These are phyloP conservation scores for Beauveria rudraprayagi DNA, from an alignment of 2,329 filamentous ascomycete species.

Conservation along the genomic window DNA sequence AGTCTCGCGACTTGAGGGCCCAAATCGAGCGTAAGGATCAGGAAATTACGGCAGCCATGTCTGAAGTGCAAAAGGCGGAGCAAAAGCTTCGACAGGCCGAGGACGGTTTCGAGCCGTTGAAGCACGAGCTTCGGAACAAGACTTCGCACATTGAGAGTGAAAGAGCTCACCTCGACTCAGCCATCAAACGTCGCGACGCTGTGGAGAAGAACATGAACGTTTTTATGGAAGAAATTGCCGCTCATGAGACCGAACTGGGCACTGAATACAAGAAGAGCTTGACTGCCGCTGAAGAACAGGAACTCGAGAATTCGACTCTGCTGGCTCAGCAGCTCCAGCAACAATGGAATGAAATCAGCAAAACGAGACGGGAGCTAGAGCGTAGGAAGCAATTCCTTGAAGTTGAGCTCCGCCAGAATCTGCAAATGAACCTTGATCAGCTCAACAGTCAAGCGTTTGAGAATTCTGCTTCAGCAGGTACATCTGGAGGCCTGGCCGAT, in stretches of 20 bases:
- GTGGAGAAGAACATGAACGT: constrained; percentile 69
- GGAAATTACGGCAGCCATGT: constrained; percentile 78
- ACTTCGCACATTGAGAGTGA: constrained; percentile 66
- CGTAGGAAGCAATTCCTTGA: constrained; percentile 76
- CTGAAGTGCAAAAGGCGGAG: constrained; percentile 74
- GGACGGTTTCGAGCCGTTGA: constrained; percentile 71
- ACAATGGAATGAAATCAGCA: constrained; percentile 68
- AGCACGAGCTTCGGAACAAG: constrained; percentile 68
- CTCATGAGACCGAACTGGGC: constrained; percentile 71
- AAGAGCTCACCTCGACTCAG: constrained; percentile 64
- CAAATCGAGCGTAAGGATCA: constrained; percentile 77
- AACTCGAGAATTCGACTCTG: constrained; percentile 62
- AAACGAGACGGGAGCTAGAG: constrained; percentile 68
- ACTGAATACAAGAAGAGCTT: constrained; percentile 91
- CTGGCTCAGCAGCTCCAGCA: constrained; percentile 67
- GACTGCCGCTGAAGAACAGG: constrained; percentile 70
- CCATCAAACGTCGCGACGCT: constrained; percentile 54
- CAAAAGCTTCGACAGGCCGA: constrained; percentile 72
- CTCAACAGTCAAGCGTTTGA: constrained; percentile 71
- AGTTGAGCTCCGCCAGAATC: constrained; percentile 78
- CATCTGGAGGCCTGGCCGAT: constrained; percentile 63
- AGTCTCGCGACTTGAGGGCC: constrained; percentile 56
- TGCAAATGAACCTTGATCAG: constrained; percentile 80
- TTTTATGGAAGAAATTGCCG: constrained; percentile 64
- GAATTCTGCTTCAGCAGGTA: constrained; percentile 43